phyloP scores from a whole-genome alignment of 78 protist species.

The Polysphondylium violaceum region DNA sequence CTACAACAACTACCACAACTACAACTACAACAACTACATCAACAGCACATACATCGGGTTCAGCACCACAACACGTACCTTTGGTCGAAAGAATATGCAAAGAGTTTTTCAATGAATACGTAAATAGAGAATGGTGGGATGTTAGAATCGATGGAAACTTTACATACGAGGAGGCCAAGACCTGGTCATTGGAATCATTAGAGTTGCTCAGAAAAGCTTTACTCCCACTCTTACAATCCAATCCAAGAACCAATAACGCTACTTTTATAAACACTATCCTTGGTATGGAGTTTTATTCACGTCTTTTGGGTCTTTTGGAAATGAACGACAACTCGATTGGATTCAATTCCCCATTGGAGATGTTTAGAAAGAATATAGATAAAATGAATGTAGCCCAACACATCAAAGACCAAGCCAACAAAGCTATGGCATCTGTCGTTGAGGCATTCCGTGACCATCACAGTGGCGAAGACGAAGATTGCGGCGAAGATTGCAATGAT shows the following conservation, averaged over 20 bases:
- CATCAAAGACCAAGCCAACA: background rate
- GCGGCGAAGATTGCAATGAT: slow-evolving; percentile 57
- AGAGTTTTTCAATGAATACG: slow-evolving; percentile 48
- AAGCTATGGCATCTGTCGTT: slow-evolving; percentile 12
- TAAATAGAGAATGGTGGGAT: slow-evolving; percentile 77
- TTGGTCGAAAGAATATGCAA: slow-evolving; percentile 37
- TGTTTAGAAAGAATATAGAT: slow-evolving; percentile 14
- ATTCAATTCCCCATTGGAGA: slow-evolving; percentile 47
- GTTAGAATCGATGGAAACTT: slow-evolving; percentile 70
- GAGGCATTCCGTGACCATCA: slow-evolving; percentile 56
- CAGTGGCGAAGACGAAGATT: slow-evolving; percentile 42
- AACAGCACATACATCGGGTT: background rate
- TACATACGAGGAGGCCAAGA: slow-evolving; percentile 37
- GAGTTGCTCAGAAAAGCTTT: slow-evolving; percentile 44
- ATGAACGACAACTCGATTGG: slow-evolving; percentile 74
- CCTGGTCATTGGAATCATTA: slow-evolving; percentile 48
- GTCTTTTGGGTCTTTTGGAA: slow-evolving; percentile 52
- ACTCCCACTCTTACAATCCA: slow-evolving; percentile 18
- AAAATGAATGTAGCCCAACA: background rate
- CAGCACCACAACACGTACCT: background rate
- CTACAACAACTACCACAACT: slow-evolving; percentile 8
- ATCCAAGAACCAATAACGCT: slow-evolving; percentile 47
- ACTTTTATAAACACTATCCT: slow-evolving; percentile 16
- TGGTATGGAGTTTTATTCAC: slow-evolving; percentile 63
- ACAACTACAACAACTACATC: background rate